Conservation (phyloP, 2,329 filamentous ascomycete species). For the Dendryphion nanum region DNA sequence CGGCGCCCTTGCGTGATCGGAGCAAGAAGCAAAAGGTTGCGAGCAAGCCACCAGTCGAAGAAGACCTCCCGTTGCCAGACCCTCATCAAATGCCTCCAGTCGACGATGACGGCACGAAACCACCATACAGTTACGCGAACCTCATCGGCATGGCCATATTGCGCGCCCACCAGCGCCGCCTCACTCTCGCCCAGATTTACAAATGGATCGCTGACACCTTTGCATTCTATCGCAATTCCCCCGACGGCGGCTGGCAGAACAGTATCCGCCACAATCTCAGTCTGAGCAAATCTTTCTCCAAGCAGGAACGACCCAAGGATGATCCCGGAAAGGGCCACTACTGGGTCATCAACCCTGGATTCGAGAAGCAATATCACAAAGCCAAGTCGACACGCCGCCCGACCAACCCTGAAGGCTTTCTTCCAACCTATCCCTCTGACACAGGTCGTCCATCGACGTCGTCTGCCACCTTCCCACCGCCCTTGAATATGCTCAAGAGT, state of each 20-base stretch:
- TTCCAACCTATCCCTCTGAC: slow-evolving; percentile 31
- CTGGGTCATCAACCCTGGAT: slow-evolving; percentile 89
- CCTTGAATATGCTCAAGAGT: slow-evolving; percentile 41
- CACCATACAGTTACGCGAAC: slow-evolving; percentile 87
- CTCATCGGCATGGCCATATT: slow-evolving; percentile 97
- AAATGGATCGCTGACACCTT: slow-evolving; percentile 99
- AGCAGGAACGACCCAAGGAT: slow-evolving; percentile 93
- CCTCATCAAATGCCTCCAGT: slow-evolving; percentile 79
- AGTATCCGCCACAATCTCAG: slow-evolving; percentile 98
- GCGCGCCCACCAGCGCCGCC: slow-evolving; percentile 74
- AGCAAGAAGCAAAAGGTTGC: slow-evolving; percentile 66
- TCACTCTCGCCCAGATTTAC: slow-evolving; percentile 94
- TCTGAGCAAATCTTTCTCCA: slow-evolving; percentile 93
- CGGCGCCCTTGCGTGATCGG: slow-evolving; percentile 70
- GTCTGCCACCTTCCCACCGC: slow-evolving; percentile 30
- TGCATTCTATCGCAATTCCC: slow-evolving; percentile 73
- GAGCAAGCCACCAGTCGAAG: slow-evolving; percentile 45
- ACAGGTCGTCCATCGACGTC: slow-evolving; percentile 39
- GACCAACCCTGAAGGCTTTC: slow-evolving; percentile 43
- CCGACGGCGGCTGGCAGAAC: slow-evolving; percentile 95
- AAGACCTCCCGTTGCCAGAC: slow-evolving; percentile 59
- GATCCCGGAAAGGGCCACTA: slow-evolving; percentile 98
- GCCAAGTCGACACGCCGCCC: slow-evolving; percentile 68
- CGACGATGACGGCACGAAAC: slow-evolving; percentile 84
- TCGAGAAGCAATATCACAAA: slow-evolving; percentile 85